phyloP scores from a whole-genome alignment of 768 basidiomycete genomes.

The Cytidiella melzeri region DNA sequence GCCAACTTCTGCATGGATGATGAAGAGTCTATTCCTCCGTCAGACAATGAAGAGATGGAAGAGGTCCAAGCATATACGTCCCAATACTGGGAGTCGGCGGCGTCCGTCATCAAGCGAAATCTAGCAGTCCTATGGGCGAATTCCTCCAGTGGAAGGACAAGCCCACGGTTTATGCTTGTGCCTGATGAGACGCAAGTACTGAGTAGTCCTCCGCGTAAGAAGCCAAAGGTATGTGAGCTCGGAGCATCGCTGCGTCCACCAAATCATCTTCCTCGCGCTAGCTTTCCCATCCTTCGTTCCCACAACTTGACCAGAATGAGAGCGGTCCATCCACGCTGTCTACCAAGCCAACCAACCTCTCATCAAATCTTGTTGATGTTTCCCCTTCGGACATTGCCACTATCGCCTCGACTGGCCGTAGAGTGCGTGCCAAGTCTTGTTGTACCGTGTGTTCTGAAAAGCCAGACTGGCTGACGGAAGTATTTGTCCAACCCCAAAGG shows the following conservation, averaged over 20 bases:
- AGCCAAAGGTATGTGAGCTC: background rate
- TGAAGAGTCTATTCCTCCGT: constrained; percentile 7
- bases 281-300: background rate
- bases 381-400: too few species aligned
- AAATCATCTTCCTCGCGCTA: background rate
- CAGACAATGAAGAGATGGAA: constrained; percentile 11
- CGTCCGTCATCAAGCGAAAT: background rate
- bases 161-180: background rate
- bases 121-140: background rate
- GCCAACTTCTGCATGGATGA: constrained; percentile 1
- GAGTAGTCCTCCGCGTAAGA: background rate
- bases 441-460: too few species aligned
- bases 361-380: too few species aligned
- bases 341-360: too few species aligned
- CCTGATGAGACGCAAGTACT: background rate
- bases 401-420: too few species aligned
- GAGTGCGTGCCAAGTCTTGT: too few species aligned
- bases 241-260: background rate
- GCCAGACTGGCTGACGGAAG: too few species aligned
- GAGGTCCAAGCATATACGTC: background rate
- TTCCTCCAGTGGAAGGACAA: background rate
- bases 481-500: too few species aligned
- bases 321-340: too few species aligned
- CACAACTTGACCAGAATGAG: background rate
- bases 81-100: constrained; percentile 4